Evolutionary conservation across 2,329 filamentous ascomycete species (phyloP).

Genomic region (Ophiostoma tasmaniense): DNA sequence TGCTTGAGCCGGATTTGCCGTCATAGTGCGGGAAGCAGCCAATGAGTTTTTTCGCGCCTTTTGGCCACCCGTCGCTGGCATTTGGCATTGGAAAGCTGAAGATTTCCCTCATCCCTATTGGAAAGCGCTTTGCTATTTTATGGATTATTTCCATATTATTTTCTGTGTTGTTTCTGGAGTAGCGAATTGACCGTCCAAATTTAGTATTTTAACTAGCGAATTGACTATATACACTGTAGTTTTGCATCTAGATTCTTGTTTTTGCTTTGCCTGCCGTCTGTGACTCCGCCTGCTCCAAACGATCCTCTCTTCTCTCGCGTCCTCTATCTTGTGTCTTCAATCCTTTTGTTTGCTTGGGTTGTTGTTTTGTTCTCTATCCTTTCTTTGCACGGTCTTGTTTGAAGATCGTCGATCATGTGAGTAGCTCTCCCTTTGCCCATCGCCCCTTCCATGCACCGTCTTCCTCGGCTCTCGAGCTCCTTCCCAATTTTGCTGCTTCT

Average conservation of each 20-base stretch:
- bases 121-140: conserved; percentile 1
- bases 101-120: conserved; percentile 14
- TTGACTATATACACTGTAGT: background rate
- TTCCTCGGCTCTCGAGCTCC: conserved; percentile 5
- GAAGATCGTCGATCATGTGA: conserved; percentile 5
- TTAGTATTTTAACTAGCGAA: background rate
- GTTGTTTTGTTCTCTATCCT: conserved; percentile 1
- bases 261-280: background rate
- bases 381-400: background rate
- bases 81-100: conserved; percentile 11
- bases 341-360: background rate
- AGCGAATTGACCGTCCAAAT: background rate
- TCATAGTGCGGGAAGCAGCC: conserved; percentile 14
- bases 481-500: background rate
- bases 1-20: conserved; percentile 18
- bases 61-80: conserved; percentile 9
- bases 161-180: background rate
- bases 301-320: background rate
- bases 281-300: background rate
- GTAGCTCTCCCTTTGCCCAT: background rate
- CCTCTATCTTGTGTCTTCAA: background rate
- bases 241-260: background rate
- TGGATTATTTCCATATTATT: background rate
- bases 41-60: conserved; percentile 14
- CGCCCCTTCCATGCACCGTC: background rate